Percentiles rank a stretch among this genome's conserved stretches.
Evolutionary conservation across 1,284 basidiomycete genomes (phyloP).

Genomic region (Cronartium quercuum): DNA sequence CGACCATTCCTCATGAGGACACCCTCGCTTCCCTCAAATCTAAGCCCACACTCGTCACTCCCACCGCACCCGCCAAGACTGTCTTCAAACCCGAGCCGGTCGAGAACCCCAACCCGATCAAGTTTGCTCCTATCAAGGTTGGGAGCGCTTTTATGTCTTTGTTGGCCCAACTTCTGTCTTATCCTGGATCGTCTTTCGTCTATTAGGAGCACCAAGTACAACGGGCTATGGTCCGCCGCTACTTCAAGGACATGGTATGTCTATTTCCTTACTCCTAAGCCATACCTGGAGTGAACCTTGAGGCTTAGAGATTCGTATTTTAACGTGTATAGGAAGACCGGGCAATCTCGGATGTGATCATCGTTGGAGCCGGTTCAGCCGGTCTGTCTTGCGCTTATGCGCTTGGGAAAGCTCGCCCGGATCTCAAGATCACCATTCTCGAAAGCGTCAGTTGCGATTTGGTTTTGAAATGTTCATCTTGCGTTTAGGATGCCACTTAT

Average conservation of each 20-base stretch:
- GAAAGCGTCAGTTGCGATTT: constrained; percentile 62
- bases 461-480: not conserved
- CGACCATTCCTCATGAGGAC: constrained; percentile 6
- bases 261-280: not conserved
- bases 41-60: not conserved
- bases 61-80: not conserved
- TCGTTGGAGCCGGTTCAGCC: constrained; percentile 72
- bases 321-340: constrained; percentile 60
- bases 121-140: constrained; percentile 37
- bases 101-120: constrained; percentile 16
- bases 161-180: not conserved
- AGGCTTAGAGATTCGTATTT: too few species aligned
- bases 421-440: constrained; percentile 71
- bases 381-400: constrained; percentile 73
- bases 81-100: constrained; percentile 31
- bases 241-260: constrained; percentile 45
- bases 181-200: not conserved
- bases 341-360: constrained; percentile 68
- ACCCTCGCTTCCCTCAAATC: not conserved
- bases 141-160: not conserved
- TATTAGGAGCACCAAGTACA: constrained; percentile 63
- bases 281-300: too few species aligned
- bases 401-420: constrained; percentile 62
- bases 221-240: constrained; percentile 71
- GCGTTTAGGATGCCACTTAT: not conserved